Evolutionary conservation across 768 basidiomycete species (phyloP).

Genomic region (Panellus pusillus): DNA sequence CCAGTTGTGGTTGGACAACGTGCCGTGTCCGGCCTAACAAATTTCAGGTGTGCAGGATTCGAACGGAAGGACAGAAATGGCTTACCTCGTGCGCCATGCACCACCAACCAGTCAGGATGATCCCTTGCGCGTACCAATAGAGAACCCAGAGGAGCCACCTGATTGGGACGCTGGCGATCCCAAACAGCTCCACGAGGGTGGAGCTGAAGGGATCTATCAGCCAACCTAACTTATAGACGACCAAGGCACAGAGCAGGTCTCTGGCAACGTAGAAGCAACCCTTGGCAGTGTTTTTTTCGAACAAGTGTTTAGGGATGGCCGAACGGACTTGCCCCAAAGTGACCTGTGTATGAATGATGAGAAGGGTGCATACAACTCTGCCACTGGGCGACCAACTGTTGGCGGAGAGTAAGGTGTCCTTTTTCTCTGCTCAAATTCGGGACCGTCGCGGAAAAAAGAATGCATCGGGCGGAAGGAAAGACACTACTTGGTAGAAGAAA

Average conservation of each 20-base stretch:
- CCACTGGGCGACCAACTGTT: conserved; percentile 28
- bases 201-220: conserved; percentile 29
- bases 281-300: conserved; percentile 42
- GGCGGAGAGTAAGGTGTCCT: conserved; percentile 42
- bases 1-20: conserved; percentile 31
- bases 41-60: not conserved
- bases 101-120: conserved; percentile 45
- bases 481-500: not conserved
- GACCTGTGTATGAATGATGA: not conserved
- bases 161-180: conserved; percentile 13
- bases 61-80: not conserved
- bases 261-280: conserved; percentile 44
- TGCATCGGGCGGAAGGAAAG: conserved; percentile 4
- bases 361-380: not conserved
- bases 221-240: conserved; percentile 40
- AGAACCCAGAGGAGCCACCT: conserved; percentile 33
- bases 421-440: conserved; percentile 49
- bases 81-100: conserved; percentile 40
- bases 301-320: conserved; percentile 49
- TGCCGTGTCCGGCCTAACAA: conserved; percentile 38
- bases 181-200: no score
- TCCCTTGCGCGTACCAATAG: conserved; percentile 45
- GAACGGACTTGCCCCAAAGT: conserved; percentile 37
- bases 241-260: conserved; percentile 40
- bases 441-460: conserved; percentile 41